phyloP scores from a whole-genome alignment of 768 basidiomycete genomes.

The Lentinus tigrinus region DNA sequence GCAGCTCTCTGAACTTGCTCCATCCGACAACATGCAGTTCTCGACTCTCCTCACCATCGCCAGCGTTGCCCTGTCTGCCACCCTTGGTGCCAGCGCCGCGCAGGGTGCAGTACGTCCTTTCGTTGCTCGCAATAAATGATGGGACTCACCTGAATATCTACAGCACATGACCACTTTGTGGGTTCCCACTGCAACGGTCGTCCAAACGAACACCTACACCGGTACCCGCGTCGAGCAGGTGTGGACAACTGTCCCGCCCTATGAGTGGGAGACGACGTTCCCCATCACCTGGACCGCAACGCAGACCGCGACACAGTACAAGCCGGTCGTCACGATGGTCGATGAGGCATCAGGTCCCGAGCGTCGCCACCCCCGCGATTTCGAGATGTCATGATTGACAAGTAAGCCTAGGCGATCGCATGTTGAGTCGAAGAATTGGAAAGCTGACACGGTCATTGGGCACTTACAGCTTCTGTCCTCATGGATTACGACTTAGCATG shows the following conservation, averaged over 20 bases:
- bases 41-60: slow-evolving; percentile 12
- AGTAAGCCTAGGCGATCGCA: not conserved
- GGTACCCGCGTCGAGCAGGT: slow-evolving; percentile 16
- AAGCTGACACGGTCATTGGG: not conserved
- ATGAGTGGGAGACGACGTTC: slow-evolving; percentile 15
- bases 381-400: slow-evolving; percentile 6
- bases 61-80: slow-evolving; percentile 3
- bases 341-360: not conserved
- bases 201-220: slow-evolving; percentile 14
- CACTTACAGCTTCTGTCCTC: not conserved
- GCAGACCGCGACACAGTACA: slow-evolving; percentile 13
- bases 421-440: not conserved
- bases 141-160: not conserved
- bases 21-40: slow-evolving; percentile 10
- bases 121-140: no score
- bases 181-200: slow-evolving; percentile 15
- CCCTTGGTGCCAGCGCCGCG: slow-evolving; percentile 8
- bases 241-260: slow-evolving; percentile 13
- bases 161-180: slow-evolving; percentile 11
- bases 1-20: slow-evolving; percentile 1
- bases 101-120: slow-evolving; percentile 4
- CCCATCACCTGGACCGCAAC: slow-evolving; percentile 12
- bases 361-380: slow-evolving; percentile 14
- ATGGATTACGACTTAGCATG: not conserved
- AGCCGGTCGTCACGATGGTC: slow-evolving; percentile 5